A percentile compares a stretch with the other conserved stretches of the same genome.
Evolutionary conservation across 139 green algal genomes (phyloP).

Genomic region (Tetradesmus obliquus): DNA sequence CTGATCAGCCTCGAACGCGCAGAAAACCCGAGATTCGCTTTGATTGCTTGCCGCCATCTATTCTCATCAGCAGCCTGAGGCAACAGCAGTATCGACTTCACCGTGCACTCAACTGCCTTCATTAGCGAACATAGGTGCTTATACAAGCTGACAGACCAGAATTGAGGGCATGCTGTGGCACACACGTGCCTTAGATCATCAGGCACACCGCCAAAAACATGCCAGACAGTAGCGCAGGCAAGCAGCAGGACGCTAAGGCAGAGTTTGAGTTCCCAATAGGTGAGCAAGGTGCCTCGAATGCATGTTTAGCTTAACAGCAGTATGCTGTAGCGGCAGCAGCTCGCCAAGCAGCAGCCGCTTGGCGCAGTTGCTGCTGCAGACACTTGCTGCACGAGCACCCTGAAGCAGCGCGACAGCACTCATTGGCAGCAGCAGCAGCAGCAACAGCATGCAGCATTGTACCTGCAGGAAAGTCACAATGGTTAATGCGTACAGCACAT

Average conservation of each 20-base stretch:
- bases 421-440: not conserved
- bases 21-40: not conserved
- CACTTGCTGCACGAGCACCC: not conserved
- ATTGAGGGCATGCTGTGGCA: not conserved
- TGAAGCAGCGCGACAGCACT: too few species aligned
- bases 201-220: not conserved
- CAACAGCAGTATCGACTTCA: not conserved
- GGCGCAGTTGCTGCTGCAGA: not conserved
- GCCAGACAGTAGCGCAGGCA: constrained; percentile 4
- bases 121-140: not conserved
- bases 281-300: not conserved
- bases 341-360: not conserved
- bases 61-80: not conserved
- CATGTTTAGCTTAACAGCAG: constrained; percentile 2
- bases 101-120: not conserved
- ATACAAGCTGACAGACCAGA: not conserved
- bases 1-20: not conserved
- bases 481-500: too few species aligned
- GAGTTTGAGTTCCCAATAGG: not conserved
- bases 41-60: not conserved
- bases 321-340: not conserved
- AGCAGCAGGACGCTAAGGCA: not conserved
- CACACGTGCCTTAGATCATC: not conserved
- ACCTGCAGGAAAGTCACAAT: too few species aligned
- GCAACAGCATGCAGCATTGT: not conserved